A percentile compares a stretch with the other conserved stretches of the same genome.
Evolutionary conservation across 768 basidiomycete genomes (phyloP).

Genomic region (Psilocybe subaeruginosa): DNA sequence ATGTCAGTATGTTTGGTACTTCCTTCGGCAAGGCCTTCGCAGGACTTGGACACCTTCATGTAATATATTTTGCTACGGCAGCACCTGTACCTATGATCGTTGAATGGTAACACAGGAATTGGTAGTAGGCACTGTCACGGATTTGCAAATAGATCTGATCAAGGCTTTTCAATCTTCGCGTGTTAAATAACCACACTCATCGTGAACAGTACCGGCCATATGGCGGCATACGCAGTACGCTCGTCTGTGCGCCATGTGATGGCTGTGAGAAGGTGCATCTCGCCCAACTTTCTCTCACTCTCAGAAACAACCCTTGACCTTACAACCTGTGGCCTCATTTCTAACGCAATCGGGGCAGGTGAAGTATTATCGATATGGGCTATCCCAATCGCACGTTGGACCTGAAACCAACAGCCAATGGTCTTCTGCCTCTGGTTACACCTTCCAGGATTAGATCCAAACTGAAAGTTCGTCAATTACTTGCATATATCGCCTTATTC

Average conservation of each 20-base stretch:
- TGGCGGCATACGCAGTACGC: not conserved
- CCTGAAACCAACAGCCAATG: not conserved
- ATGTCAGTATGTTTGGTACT: too few species aligned
- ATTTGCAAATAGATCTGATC: too few species aligned
- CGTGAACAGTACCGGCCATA: not conserved
- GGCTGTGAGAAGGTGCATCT: not conserved
- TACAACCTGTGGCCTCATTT: too few species aligned
- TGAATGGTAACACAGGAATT: too few species aligned
- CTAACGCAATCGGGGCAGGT: too few species aligned
- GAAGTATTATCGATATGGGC: too few species aligned
- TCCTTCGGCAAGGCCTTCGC: not conserved
- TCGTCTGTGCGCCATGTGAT: not conserved
- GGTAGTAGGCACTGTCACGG: too few species aligned
- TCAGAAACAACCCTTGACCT: not conserved
- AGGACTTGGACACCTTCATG: too few species aligned
- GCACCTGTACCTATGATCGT: too few species aligned
- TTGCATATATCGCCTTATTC: constrained; percentile 28
- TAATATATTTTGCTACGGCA: too few species aligned
- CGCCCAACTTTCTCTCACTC: not conserved
- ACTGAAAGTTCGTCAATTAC: constrained; percentile 7
- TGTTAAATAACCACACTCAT: not conserved
- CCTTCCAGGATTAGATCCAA: not conserved
- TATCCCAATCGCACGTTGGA: not conserved
- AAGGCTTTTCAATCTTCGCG: not conserved
- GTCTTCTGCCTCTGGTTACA: constrained; percentile 1